A percentile compares a stretch with the other conserved stretches of the same genome.
phyloP scores from a whole-genome alignment of 768 basidiomycete species.

The Amanita pseudoporphyria region DNA sequence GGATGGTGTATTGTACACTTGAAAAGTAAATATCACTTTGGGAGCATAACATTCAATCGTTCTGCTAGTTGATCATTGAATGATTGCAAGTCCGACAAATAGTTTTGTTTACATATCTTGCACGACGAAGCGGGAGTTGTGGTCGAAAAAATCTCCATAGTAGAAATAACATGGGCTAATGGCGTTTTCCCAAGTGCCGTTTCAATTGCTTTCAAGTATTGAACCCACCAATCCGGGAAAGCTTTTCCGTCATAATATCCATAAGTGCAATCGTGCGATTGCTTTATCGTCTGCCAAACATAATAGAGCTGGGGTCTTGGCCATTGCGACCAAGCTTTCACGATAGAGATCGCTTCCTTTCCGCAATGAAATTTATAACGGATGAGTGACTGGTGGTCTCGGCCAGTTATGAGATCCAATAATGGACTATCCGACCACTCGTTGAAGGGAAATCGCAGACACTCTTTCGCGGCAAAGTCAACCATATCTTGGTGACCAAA shows the following conservation, averaged over 20 bases:
- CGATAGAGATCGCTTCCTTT: neutral
- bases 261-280: neutral
- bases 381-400: neutral
- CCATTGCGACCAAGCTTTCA: slow-evolving; percentile 3
- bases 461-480: slow-evolving; percentile 3
- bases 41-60: neutral
- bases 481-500: slow-evolving; percentile 1
- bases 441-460: neutral
- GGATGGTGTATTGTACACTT: neutral
- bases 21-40: neutral
- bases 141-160: slow-evolving; percentile 1
- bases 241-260: neutral
- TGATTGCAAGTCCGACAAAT: slow-evolving; percentile 2
- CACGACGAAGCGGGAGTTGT: neutral
- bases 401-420: neutral
- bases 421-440: neutral
- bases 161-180: neutral
- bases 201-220: slow-evolving; percentile 1
- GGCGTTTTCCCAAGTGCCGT: neutral
- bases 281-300: neutral
- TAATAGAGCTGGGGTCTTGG: neutral
- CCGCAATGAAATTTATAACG: slow-evolving; percentile 2
- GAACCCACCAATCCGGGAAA: slow-evolving; percentile 5
- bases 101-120: neutral
- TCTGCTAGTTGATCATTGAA: neutral